Percentiles rank a stretch among this genome's conserved stretches.
phyloP scores from a whole-genome alignment of 2,329 filamentous ascomycete species.

The Sarocladium oryzae region DNA sequence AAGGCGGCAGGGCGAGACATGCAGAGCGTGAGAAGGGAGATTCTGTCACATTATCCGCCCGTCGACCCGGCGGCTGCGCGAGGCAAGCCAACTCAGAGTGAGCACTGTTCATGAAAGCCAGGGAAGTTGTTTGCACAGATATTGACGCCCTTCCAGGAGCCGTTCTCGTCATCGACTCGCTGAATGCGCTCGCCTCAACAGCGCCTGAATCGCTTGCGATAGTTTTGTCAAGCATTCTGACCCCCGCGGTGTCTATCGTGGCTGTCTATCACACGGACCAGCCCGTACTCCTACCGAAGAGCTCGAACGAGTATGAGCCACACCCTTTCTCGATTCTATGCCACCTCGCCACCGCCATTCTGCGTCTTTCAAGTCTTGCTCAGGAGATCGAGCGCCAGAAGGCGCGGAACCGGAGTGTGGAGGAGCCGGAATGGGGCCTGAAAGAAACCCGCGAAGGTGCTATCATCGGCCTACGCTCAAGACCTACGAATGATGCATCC shows the following conservation, averaged over 20 bases:
- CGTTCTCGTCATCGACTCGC: slow-evolving; percentile 73
- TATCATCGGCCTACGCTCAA: slow-evolving; percentile 56
- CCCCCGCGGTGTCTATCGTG: slow-evolving; percentile 64
- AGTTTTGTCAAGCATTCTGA: slow-evolving; percentile 64
- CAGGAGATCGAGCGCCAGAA: slow-evolving; percentile 69
- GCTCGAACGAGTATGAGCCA: slow-evolving; percentile 53
- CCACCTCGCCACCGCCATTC: slow-evolving; percentile 83
- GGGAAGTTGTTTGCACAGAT: not conserved
- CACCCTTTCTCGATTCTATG: slow-evolving; percentile 64
- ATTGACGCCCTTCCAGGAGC: slow-evolving; percentile 41
- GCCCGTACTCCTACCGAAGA: slow-evolving; percentile 43
- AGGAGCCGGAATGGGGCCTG: slow-evolving; percentile 73
- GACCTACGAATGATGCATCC: slow-evolving; percentile 32
- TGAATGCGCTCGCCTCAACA: slow-evolving; percentile 58
- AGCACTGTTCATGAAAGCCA: slow-evolving; percentile 16
- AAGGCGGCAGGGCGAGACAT: slow-evolving; percentile 54
- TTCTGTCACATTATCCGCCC: slow-evolving; percentile 43
- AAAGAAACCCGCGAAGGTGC: slow-evolving; percentile 72
- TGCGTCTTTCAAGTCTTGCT: slow-evolving; percentile 64
- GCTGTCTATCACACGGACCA: slow-evolving; percentile 80
- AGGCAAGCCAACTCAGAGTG: slow-evolving; percentile 36
- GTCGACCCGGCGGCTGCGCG: slow-evolving; percentile 30
- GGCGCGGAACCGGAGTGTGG: slow-evolving; percentile 69
- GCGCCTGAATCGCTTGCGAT: slow-evolving; percentile 52
- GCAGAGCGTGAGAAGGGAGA: slow-evolving; percentile 51